phyloP scores from a whole-genome alignment of 495 filamentous ascomycete species.

The Penicilliopsis zonata region DNA sequence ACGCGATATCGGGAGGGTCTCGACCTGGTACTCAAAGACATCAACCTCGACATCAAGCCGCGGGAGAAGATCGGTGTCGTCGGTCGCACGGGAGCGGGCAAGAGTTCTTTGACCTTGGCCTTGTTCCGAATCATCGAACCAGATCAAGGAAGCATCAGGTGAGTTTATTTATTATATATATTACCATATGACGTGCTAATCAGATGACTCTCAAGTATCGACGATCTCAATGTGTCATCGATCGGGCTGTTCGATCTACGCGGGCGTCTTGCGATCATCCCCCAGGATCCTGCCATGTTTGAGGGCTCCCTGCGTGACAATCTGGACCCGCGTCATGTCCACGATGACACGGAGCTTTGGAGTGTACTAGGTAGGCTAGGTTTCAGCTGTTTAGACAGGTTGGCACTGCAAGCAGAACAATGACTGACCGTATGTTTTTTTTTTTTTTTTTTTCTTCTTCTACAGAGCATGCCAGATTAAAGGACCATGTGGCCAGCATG shows the following conservation, averaged over 20 bases:
- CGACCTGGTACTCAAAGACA: slow-evolving; percentile 84
- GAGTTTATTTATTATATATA: too few relatives aligned
- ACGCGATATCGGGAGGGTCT: slow-evolving; percentile 81
- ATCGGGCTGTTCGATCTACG: slow-evolving; percentile 87
- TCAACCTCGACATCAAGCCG: slow-evolving; percentile 82
- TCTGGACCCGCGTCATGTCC: slow-evolving; percentile 85
- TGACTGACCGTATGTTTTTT: too few relatives aligned
- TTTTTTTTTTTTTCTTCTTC: too few relatives aligned
- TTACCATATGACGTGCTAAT: too few relatives aligned
- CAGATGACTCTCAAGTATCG: too few relatives aligned
- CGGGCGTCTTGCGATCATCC: slow-evolving; percentile 90
- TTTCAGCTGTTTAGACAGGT: slow-evolving; percentile 3
- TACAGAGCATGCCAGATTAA: slow-evolving; percentile 83
- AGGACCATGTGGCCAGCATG: slow-evolving; percentile 84
- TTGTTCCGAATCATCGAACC: slow-evolving; percentile 96
- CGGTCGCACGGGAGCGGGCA: slow-evolving; percentile 90
- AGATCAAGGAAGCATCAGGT: slow-evolving; percentile 59
- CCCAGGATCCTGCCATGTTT: slow-evolving; percentile 95
- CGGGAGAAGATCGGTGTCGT: slow-evolving; percentile 98
- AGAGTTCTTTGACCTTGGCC: slow-evolving; percentile 86
- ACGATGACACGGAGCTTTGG: slow-evolving; percentile 97
- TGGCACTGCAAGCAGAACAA: slow-evolving; percentile 1
- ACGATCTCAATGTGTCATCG: slow-evolving; percentile 74
- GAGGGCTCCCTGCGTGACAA: slow-evolving; percentile 95
- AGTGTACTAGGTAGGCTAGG: slow-evolving; percentile 71